These are phyloP conservation scores for Botrytis galanthina DNA, from an alignment of 2,329 filamentous ascomycete species.

Conservation along the genomic window DNA sequence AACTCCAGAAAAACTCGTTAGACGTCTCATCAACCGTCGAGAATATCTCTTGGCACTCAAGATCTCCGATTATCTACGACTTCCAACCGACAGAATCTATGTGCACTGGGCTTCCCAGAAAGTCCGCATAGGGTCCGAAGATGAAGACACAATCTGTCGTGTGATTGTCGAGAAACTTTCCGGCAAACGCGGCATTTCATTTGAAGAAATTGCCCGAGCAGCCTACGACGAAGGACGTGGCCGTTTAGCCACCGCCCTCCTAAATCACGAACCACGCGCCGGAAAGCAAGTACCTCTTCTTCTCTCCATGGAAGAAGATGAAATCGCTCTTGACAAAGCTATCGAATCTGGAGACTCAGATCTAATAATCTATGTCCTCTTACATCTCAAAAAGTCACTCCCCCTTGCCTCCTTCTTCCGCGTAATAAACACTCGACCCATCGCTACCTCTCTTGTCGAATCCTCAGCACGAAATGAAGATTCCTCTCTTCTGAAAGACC, in stretches of 20 bases:
- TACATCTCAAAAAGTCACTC: slow-evolving; percentile 85
- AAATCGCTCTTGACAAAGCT: slow-evolving; percentile 91
- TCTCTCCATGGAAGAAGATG: slow-evolving; percentile 92
- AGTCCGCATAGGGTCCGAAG: slow-evolving; percentile 77
- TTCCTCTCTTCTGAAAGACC: slow-evolving; percentile 79
- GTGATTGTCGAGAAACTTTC: slow-evolving; percentile 83
- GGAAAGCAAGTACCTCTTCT: slow-evolving; percentile 95
- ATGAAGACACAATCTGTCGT: slow-evolving; percentile 84
- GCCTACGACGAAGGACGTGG: slow-evolving; percentile 92
- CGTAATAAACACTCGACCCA: slow-evolving; percentile 78
- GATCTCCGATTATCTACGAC: slow-evolving; percentile 79
- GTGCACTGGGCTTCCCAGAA: slow-evolving; percentile 97
- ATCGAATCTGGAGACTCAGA: slow-evolving; percentile 95
- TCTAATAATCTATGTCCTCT: slow-evolving; percentile 82
- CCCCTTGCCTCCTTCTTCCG: slow-evolving; percentile 91
- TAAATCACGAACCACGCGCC: slow-evolving; percentile 91
- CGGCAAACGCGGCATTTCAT: slow-evolving; percentile 89
- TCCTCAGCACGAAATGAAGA: slow-evolving; percentile 76
- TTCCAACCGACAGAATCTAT: slow-evolving; percentile 87
- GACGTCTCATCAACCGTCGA: slow-evolving; percentile 80
- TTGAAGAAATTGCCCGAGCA: slow-evolving; percentile 87
- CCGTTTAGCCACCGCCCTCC: slow-evolving; percentile 82
- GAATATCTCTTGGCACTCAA: slow-evolving; percentile 89
- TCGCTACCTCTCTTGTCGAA: slow-evolving; percentile 87
- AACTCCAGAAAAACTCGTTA: slow-evolving; percentile 83